A percentile compares a stretch with the other conserved stretches of the same genome.
Conservation (phyloP, 1,284 basidiomycete genomes). For the Pyrrhoderma noxium region DNA sequence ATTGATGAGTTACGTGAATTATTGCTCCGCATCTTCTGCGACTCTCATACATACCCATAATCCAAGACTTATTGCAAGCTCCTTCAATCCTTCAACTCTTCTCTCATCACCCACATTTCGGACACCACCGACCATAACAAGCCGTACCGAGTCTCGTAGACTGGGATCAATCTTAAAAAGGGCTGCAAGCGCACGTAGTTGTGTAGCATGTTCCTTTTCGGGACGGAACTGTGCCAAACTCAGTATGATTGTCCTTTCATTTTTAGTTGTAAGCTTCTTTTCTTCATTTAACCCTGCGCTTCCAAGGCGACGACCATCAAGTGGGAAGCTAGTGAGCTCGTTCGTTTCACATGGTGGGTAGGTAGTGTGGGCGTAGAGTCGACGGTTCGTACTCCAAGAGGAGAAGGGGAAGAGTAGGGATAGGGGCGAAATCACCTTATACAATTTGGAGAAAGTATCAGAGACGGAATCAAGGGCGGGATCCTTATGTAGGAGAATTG, state of each 20-base stretch:
- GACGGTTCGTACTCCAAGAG: slow-evolving; percentile 20
- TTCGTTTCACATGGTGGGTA: slow-evolving; percentile 92
- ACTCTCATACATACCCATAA: slow-evolving; percentile 34
- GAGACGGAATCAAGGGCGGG: slow-evolving; percentile 35
- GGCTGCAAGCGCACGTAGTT: slow-evolving; percentile 64
- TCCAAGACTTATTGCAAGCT: slow-evolving; percentile 54
- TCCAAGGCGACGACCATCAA: slow-evolving; percentile 39
- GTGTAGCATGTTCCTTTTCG: slow-evolving; percentile 89
- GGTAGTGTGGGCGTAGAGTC: slow-evolving; percentile 45
- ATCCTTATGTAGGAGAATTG: slow-evolving; percentile 56
- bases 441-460: slow-evolving; percentile 30
- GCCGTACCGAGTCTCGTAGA: slow-evolving; percentile 38
- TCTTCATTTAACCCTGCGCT: slow-evolving; percentile 28
- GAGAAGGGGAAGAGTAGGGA: slow-evolving; percentile 19
- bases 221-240: slow-evolving; percentile 93
- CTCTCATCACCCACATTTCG: slow-evolving; percentile 70
- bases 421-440: slow-evolving; percentile 22
- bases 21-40: too few species aligned
- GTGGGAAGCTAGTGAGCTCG: slow-evolving; percentile 57
- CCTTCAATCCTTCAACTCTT: slow-evolving; percentile 57
- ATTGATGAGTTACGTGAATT: too few species aligned
- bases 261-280: slow-evolving; percentile 24
- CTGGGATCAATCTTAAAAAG: slow-evolving; percentile 59
- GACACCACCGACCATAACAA: slow-evolving; percentile 80
- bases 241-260: slow-evolving; percentile 43